phyloP scores from a whole-genome alignment of 2,329 filamentous ascomycete species.

The Cladophialophora immunda region DNA sequence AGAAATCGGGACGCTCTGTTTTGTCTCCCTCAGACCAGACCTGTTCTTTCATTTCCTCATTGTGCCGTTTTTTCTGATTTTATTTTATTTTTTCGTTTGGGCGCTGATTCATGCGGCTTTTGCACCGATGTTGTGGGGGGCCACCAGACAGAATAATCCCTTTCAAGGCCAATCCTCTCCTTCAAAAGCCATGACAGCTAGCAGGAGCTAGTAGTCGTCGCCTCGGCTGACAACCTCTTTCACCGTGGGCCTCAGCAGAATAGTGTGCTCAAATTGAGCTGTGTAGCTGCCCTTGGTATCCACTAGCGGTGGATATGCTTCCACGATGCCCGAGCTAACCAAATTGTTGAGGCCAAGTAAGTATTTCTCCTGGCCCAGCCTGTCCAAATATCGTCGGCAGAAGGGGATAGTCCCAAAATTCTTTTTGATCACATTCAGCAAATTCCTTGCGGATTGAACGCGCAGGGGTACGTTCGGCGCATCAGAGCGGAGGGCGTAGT shows the following conservation, averaged over 20 bases:
- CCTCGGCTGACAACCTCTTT: slow-evolving; percentile 90
- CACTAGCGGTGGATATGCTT: slow-evolving; percentile 86
- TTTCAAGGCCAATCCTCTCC: not conserved
- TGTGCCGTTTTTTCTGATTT: not conserved
- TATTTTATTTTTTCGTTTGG: not conserved
- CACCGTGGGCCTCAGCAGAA: slow-evolving; percentile 78
- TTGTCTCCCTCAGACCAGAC: not conserved
- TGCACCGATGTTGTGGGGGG: not conserved
- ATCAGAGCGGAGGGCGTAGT: slow-evolving; percentile 81
- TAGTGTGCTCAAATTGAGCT: slow-evolving; percentile 91
- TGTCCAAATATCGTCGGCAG: slow-evolving; percentile 88
- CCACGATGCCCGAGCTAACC: slow-evolving; percentile 82
- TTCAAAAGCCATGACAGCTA: not conserved
- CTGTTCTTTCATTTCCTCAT: not conserved
- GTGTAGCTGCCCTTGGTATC: slow-evolving; percentile 96
- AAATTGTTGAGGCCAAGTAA: slow-evolving; percentile 88
- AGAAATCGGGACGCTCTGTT: not conserved
- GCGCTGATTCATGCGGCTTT: not conserved
- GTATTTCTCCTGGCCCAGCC: slow-evolving; percentile 94
- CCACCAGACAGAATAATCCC: not conserved
- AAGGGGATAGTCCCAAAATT: slow-evolving; percentile 95
- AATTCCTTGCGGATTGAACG: slow-evolving; percentile 81
- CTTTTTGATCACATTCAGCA: slow-evolving; percentile 91
- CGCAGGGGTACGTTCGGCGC: slow-evolving; percentile 78
- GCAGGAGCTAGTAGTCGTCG: slow-evolving; percentile 75